Base-by-base conservation (phyloP, 805 yeast species). In the Saturnispora halmiae region DNA sequence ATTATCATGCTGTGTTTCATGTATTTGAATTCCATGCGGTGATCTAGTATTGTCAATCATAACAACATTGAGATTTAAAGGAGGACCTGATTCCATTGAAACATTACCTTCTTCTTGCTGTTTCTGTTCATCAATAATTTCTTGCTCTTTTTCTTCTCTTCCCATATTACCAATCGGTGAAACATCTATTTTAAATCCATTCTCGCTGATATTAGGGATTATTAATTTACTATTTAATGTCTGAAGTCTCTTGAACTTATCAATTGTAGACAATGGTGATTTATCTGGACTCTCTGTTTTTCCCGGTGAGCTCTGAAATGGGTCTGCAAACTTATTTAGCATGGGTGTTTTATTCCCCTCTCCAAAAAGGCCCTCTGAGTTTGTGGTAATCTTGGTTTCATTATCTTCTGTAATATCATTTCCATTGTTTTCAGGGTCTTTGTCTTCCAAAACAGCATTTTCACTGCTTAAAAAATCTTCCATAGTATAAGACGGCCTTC, bases 271-370 rank as follows among this genome's bases (percentile, higher is more conserved):
- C 21, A 39, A 20, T 19, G 37, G 42, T n/a, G 42, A 39, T 6
- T 20, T 26, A 9, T 9, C 6, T 4, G 21, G 25, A 4, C 36
- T 31, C 3, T 11, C 22, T 10, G 24, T 13, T 27, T 16, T 44
- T 15, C 46, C 51, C 1, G 59, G 60, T 2, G 61, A 51, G 3
- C 48, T 56, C 9, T 57, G 61, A 45, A 67, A 67, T 6, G 72
- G 72, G 43, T 67, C 57, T 21, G 46, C 51, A 15, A 65, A 50
- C 25, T 56, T 57, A 18, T 50, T 53, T 14, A 64, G 39, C 51
- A 49, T 16, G 4, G 61, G 57, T 2, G 58, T 48, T 30, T 54
- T 56, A 2, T 16, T 11, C 9, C 14, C n/a, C 14, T 28, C 31
- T 15, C 5, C 11, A 13, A 25, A 22, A 8, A 53, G 38, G 21